Conservation (phyloP, 192 early-diverging fungal genomes). For the Gaertneriomyces semiglobifer region DNA sequence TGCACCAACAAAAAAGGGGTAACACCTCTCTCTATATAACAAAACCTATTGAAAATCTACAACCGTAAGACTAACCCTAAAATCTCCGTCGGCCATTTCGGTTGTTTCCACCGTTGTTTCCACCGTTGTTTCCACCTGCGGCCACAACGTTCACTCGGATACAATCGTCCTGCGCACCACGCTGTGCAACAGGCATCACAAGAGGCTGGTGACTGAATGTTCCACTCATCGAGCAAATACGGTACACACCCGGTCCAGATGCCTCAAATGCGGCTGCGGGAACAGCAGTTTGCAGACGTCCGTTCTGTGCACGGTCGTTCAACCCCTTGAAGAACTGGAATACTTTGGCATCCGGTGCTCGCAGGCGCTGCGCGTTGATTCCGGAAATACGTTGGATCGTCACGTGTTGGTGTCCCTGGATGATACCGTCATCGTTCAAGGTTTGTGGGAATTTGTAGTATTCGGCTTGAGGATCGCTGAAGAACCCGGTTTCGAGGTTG, state of each 20-base stretch:
- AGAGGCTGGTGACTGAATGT: slow-evolving; percentile 37
- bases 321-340: slow-evolving; percentile 46
- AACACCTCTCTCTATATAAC: too few relatives aligned
- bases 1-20: too few relatives aligned
- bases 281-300: slow-evolving; percentile 24
- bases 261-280: slow-evolving; percentile 31
- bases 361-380: neutral
- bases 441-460: slow-evolving; percentile 39
- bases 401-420: slow-evolving; percentile 46
- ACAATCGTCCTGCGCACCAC: slow-evolving; percentile 48
- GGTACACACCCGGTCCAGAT: slow-evolving; percentile 30
- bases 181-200: slow-evolving; percentile 39
- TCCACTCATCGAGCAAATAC: slow-evolving; percentile 41
- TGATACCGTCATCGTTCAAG: slow-evolving; percentile 31
- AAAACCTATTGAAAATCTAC: too few relatives aligned
- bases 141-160: slow-evolving; percentile 34
- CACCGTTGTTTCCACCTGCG: too few relatives aligned
- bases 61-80: too few relatives aligned
- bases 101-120: too few relatives aligned
- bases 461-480: slow-evolving; percentile 26
- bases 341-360: slow-evolving; percentile 21
- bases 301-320: slow-evolving; percentile 30
- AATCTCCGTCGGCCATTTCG: too few relatives aligned
- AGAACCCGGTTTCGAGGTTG: slow-evolving; percentile 44
- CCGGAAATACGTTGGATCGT: slow-evolving; percentile 32